Base-by-base conservation (phyloP, 129 eudicot genomes). In the Kitagawia praeruptora region DNA sequence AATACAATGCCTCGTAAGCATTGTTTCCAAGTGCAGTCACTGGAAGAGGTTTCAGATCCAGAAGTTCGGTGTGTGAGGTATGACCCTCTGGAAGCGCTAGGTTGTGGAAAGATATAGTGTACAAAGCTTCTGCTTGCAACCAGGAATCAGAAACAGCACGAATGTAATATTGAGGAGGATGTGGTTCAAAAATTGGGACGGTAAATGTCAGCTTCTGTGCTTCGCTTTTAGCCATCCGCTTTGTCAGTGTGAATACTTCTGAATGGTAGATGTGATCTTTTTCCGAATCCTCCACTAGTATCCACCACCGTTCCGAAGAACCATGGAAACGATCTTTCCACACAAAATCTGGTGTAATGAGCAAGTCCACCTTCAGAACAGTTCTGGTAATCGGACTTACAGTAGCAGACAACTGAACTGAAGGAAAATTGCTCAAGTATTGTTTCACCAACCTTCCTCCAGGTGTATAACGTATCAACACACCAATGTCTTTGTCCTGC, bases 281-380 rank as follows among this genome's bases (percentile, higher is more conserved):
- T n/a, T n/a, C n/a, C n/a, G n/a, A 79, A 15, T 78, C 99, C 99
- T 96, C 99, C 81, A 96, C 99, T 80, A 96, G 92, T 82, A 96
- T 96, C 98, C 96, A 96, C 99, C 99, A 96, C 66, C 96, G 93
- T 86, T 84, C 90, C 23, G 90, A 93, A 86, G 88, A 88, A 81
- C 99, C 99, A 86, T 96, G 99, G 87, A 92, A 92, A 25, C 99
- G 98, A 89, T 96, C 99, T 84, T 96, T 96, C 99, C 99, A 96
- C 19, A 84, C 83, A 79, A 96, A 96, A 78, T 92, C 97, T 44
- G 99, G 97, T 58, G 95, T 81, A 53, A 96, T 84, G 39, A 89
- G 88, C 87, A 96, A 81, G 87, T 96, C 99, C 81, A 96, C 89
- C 99, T 96, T 96, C 77, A 96, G 83, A 78, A 96, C 99, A 47